A percentile compares a stretch with the other conserved stretches of the same genome.
These are phyloP conservation scores for Geotrichum europaeum DNA, from an alignment of 1,139 yeast genomes.

Conservation along the genomic window DNA sequence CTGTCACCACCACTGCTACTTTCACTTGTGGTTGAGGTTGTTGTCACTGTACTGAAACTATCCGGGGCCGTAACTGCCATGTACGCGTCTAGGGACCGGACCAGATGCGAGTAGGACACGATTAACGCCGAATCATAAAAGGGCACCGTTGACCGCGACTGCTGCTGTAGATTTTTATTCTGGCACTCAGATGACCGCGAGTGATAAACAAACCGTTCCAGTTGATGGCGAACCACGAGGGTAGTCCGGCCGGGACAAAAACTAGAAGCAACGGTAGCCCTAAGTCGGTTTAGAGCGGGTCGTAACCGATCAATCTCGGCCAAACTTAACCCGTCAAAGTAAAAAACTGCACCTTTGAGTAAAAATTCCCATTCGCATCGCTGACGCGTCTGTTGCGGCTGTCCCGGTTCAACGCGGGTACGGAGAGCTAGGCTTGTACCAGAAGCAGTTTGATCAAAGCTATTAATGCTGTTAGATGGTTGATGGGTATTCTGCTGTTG, in stretches of 20 bases:
- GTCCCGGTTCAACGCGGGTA: conserved; percentile 32
- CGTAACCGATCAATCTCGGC: background rate
- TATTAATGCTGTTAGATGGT: background rate
- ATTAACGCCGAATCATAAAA: background rate
- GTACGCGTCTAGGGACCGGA: background rate
- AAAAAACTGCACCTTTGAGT: background rate
- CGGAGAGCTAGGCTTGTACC: background rate
- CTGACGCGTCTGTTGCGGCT: background rate
- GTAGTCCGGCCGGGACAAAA: background rate
- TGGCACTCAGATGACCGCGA: background rate
- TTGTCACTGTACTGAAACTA: background rate
- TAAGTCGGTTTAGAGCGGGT: background rate
- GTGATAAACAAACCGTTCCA: background rate
- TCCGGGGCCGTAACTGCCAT: background rate
- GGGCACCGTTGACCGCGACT: background rate
- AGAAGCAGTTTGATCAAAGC: background rate
- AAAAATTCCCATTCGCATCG: background rate
- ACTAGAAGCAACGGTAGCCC: background rate
- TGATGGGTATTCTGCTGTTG: background rate
- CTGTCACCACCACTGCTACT: background rate
- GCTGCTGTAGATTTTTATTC: background rate
- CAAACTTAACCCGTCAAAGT: background rate
- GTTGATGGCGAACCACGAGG: background rate
- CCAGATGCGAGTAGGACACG: background rate
- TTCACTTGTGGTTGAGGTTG: background rate